Conservation (phyloP, 345 rosid species). For the Carallia brachiata region DNA sequence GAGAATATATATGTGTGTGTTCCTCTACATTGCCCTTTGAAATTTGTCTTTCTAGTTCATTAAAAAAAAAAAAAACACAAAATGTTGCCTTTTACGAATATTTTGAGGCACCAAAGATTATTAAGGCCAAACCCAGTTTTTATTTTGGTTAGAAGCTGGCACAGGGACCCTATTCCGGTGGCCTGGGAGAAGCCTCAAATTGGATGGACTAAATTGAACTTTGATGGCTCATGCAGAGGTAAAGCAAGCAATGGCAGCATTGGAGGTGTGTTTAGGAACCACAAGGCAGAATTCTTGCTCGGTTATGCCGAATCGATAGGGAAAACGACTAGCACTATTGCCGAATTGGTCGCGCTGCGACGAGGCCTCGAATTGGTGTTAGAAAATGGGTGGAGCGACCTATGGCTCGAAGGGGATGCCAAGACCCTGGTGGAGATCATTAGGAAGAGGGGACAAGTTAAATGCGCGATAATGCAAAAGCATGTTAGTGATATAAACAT, state of each 20-base stretch:
- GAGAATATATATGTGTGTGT: not conserved
- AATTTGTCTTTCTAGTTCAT: not conserved
- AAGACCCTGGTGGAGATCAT: conserved; percentile 61
- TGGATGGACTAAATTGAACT: conserved; percentile 86
- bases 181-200: conserved; percentile 64
- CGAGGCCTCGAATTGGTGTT: conserved; percentile 73
- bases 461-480: conserved; percentile 41
- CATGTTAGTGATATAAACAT: conserved; percentile 44
- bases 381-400: conserved; percentile 65
- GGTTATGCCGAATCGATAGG: conserved; percentile 83
- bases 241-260: conserved; percentile 59
- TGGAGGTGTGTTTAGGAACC: conserved; percentile 81
- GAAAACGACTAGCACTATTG: conserved; percentile 57
- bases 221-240: conserved; percentile 66
- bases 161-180: conserved; percentile 55
- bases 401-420: conserved; percentile 89
- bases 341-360: conserved; percentile 68
- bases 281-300: conserved; percentile 69
- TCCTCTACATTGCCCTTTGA: not conserved
- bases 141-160: conserved; percentile 40
- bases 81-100: conserved; percentile 40
- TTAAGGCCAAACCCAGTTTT: conserved; percentile 24
- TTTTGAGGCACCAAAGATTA: conserved; percentile 34
- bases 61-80: no score
- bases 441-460: conserved; percentile 43